Evolutionary conservation across 2,329 filamentous ascomycete genomes (phyloP).

Genomic region (Leptographium flavum): DNA sequence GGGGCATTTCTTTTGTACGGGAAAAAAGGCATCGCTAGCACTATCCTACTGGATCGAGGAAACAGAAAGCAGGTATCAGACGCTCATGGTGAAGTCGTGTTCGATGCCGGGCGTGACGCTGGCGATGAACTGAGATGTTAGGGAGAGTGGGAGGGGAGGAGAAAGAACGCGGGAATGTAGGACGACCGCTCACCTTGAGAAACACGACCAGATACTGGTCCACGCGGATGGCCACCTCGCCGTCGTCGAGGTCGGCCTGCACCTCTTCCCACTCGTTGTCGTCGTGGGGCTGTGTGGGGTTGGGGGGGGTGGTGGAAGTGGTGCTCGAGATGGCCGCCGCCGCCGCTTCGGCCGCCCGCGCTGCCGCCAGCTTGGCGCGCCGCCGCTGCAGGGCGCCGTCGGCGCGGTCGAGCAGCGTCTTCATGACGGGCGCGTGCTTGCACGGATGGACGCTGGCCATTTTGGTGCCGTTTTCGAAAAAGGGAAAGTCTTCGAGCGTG

Average conservation of each 20-base stretch:
- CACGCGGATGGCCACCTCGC: slow-evolving; percentile 68
- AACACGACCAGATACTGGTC: slow-evolving; percentile 83
- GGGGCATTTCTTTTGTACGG: no score
- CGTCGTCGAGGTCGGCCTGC: slow-evolving; percentile 47
- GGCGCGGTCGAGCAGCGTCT: slow-evolving; percentile 85
- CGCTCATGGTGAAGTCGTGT: slow-evolving; percentile 94
- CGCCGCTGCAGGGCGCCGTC: slow-evolving; percentile 85
- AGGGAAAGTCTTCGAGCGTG: slow-evolving; percentile 92
- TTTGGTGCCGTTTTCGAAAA: slow-evolving; percentile 81
- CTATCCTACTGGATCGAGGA: neutral
- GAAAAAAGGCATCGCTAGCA: neutral
- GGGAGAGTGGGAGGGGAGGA: neutral
- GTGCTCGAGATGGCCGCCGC: slow-evolving; percentile 27
- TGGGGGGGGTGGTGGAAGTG: slow-evolving; percentile 30
- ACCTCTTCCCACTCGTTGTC: slow-evolving; percentile 54
- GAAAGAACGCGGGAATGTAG: slow-evolving; percentile 1
- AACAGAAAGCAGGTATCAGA: slow-evolving; percentile 29
- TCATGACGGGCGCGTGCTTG: slow-evolving; percentile 97
- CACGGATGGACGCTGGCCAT: slow-evolving; percentile 96
- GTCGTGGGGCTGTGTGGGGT: slow-evolving; percentile 30
- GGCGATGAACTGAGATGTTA: slow-evolving; percentile 51
- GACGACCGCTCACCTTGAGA: slow-evolving; percentile 48
- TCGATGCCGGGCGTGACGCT: slow-evolving; percentile 95
- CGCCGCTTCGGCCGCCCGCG: neutral
- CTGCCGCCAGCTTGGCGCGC: slow-evolving; percentile 56